phyloP scores from a whole-genome alignment of 2,329 filamentous ascomycete genomes.

The Xylaria sp. region DNA sequence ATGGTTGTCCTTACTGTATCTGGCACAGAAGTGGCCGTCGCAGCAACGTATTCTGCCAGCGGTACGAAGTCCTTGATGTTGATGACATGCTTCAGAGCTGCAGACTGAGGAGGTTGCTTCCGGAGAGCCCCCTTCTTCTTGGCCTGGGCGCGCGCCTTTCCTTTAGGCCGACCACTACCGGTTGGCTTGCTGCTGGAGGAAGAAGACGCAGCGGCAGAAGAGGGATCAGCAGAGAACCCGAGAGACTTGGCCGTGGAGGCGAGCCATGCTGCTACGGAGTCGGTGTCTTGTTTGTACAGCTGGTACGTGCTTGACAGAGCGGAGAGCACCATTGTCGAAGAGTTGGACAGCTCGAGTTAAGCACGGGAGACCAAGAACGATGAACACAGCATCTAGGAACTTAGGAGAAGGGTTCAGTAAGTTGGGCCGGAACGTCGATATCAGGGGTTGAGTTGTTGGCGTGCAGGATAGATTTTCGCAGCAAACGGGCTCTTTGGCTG shows the following conservation, averaged over 20 bases:
- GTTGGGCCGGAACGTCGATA: no score
- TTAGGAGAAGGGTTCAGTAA: no score
- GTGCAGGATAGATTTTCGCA: no score
- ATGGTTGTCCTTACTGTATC: constrained; percentile 48
- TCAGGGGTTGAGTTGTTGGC: no score
- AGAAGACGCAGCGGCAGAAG: neutral
- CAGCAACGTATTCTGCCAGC: constrained; percentile 52
- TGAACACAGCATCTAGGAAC: no score
- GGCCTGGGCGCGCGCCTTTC: constrained; percentile 22
- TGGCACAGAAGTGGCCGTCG: constrained; percentile 46
- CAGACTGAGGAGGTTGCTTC: neutral
- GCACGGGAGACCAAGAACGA: no score
- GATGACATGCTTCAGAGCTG: constrained; percentile 48
- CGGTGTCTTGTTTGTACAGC: constrained; percentile 54
- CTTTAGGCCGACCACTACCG: constrained; percentile 21
- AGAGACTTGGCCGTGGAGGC: constrained; percentile 52
- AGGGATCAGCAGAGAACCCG: constrained; percentile 47
- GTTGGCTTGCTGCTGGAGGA: neutral
- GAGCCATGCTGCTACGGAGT: constrained; percentile 54
- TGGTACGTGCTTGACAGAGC: constrained; percentile 43
- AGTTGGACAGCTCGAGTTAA: neutral
- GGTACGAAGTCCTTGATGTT: constrained; percentile 52
- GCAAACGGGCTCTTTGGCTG: no score
- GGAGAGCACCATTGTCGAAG: neutral
- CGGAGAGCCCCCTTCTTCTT: constrained; percentile 48